Conservation (phyloP, 371 early-diverging fungal genomes). For the Dichotomocladium elegans region DNA sequence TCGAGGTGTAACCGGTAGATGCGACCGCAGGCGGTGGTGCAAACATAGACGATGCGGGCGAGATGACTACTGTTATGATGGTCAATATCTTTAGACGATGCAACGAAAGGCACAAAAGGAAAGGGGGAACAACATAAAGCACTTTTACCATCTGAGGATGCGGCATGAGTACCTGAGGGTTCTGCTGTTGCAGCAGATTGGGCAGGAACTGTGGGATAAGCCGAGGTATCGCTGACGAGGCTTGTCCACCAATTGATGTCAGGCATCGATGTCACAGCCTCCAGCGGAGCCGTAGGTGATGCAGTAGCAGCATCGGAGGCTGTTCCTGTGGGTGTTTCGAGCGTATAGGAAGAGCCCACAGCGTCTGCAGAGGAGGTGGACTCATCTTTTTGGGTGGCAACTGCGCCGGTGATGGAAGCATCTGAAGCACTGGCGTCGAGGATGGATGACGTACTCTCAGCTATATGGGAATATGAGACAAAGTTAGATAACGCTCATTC, state of each 20-base stretch:
- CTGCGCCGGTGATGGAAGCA: neutral
- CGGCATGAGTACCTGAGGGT: neutral
- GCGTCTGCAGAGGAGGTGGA: too few species aligned
- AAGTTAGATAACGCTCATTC: neutral
- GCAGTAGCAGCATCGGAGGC: neutral
- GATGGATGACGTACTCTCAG: neutral
- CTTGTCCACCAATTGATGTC: slow-evolving; percentile 10
- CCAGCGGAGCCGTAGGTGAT: neutral
- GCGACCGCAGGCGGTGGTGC: too few species aligned
- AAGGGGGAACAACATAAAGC: neutral
- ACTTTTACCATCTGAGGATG: neutral
- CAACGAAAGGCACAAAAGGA: neutral
- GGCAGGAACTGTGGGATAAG: neutral
- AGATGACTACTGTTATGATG: too few species aligned
- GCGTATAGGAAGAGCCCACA: too few species aligned
- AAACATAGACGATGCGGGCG: too few species aligned
- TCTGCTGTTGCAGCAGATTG: neutral
- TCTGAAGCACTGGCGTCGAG: neutral
- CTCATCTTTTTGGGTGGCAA: too few species aligned
- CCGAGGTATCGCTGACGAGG: slow-evolving; percentile 4
- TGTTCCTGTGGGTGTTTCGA: too few species aligned
- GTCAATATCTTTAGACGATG: neutral
- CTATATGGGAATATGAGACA: neutral
- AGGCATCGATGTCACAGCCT: slow-evolving; percentile 1
- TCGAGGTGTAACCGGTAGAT: too few species aligned